These are phyloP conservation scores for Vitis labrusca DNA, from an alignment of 164 flowering plant species.

Conservation along the genomic window DNA sequence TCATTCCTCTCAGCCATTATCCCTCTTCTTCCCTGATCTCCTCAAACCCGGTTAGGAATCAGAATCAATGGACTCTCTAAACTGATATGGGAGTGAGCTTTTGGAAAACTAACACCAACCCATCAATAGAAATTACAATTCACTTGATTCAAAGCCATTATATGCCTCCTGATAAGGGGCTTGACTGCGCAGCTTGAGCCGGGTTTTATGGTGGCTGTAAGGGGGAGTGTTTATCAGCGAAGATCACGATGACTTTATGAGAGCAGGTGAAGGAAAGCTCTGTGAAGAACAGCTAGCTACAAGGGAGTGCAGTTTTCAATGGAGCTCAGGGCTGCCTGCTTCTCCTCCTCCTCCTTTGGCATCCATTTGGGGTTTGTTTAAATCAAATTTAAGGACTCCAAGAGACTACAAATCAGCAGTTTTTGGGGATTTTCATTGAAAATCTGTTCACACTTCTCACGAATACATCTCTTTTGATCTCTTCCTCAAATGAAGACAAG, in stretches of 20 bases:
- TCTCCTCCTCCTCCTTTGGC: not conserved
- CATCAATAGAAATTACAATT: not conserved
- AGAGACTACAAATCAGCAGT: slow-evolving; percentile 21
- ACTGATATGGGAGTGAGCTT: too few species aligned
- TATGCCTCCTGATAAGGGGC: slow-evolving; percentile 22
- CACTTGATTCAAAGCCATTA: slow-evolving; percentile 10
- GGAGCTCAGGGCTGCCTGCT: not conserved
- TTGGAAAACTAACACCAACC: not conserved
- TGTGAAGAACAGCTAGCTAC: not conserved
- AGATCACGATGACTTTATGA: slow-evolving; percentile 1
- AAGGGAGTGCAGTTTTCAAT: slow-evolving; percentile 4
- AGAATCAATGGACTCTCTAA: too few species aligned
- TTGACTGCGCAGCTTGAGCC: slow-evolving; percentile 26
- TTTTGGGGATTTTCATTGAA: slow-evolving; percentile 9
- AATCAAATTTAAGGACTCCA: slow-evolving; percentile 29
- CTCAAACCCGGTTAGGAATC: too few species aligned
- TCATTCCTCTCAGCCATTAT: slow-evolving; percentile 35
- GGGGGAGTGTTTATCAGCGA: slow-evolving; percentile 1
- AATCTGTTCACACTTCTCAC: slow-evolving; percentile 12
- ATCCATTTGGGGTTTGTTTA: not conserved
- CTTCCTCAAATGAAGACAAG: slow-evolving; percentile 15
- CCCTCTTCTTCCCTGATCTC: not conserved
- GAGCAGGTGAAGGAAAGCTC: not conserved
- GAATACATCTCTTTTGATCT: slow-evolving; percentile 3
- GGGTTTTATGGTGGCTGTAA: slow-evolving; percentile 9